Percentiles rank a stretch among this genome's conserved stretches.
phyloP scores from a whole-genome alignment of 2,329 filamentous ascomycete genomes.

The Colletotrichum gloeosporioides region DNA sequence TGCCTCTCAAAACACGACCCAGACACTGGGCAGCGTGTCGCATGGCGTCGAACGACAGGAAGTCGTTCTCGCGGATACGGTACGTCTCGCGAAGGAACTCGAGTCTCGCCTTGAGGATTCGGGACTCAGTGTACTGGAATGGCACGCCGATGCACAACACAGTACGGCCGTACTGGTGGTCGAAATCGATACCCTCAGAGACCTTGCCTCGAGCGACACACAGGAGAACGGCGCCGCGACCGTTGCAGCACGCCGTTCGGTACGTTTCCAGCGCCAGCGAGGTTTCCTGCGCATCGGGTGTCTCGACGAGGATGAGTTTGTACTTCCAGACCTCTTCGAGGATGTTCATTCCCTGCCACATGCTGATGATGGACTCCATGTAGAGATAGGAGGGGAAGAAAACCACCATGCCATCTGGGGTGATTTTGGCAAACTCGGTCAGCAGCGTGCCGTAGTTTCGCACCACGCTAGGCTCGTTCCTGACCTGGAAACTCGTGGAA shows the following conservation, averaged over 20 bases:
- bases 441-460: constrained; percentile 94
- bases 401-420: constrained; percentile 96
- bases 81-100: constrained; percentile 98
- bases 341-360: constrained; percentile 99
- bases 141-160: constrained; percentile 97
- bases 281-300: constrained; percentile 95
- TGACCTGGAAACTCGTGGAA: constrained; percentile 91
- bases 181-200: constrained; percentile 97
- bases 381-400: constrained; percentile 99
- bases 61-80: constrained; percentile 95
- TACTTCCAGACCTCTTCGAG: constrained; percentile 99
- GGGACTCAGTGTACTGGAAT: constrained; percentile 98
- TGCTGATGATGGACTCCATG: constrained; percentile 98
- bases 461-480: constrained; percentile 95
- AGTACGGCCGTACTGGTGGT: constrained; percentile 96
- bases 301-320: constrained; percentile 97
- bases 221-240: constrained; percentile 88
- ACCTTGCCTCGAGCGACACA: constrained; percentile 98
- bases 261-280: constrained; percentile 95
- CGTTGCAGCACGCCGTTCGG: constrained; percentile 96
- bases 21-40: constrained; percentile 97
- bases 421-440: constrained; percentile 94
- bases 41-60: constrained; percentile 98
- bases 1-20: constrained; percentile 91
- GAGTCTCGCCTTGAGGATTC: constrained; percentile 92